Evolutionary conservation across 2,329 filamentous ascomycete species (phyloP).

Genomic region (Xylaria sp.): DNA sequence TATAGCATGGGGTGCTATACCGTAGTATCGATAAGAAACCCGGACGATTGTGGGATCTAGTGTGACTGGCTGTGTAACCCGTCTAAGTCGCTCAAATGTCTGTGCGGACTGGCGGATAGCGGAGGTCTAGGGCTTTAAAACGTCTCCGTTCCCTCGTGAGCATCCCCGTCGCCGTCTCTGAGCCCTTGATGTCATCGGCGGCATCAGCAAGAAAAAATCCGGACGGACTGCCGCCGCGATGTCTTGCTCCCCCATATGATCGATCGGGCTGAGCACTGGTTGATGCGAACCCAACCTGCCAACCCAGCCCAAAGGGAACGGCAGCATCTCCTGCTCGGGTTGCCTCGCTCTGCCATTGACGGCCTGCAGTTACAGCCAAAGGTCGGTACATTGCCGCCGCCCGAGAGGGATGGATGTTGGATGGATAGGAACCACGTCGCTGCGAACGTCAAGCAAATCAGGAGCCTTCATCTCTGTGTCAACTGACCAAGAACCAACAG

Average conservation of each 20-base stretch:
- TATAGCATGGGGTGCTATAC: background rate
- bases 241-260: background rate
- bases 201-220: background rate
- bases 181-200: background rate
- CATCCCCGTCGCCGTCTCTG: too few species aligned
- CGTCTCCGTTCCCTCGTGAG: too few species aligned
- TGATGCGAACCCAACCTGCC: background rate
- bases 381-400: constrained; percentile 19
- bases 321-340: background rate
- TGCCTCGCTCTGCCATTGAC: too few species aligned
- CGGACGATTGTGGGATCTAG: background rate
- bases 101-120: too few species aligned
- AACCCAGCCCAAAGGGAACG: background rate
- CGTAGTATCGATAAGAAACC: background rate
- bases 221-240: too few species aligned
- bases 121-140: too few species aligned
- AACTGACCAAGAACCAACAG: constrained; percentile 21
- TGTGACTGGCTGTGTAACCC: background rate
- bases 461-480: constrained; percentile 6
- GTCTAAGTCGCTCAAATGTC: too few species aligned
- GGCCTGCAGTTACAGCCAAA: background rate
- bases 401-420: constrained; percentile 7
- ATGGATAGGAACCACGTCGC: constrained; percentile 16
- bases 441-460: constrained; percentile 20
- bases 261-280: background rate